Percentiles rank a stretch among this genome's conserved stretches.
Conservation (phyloP, 78 protist genomes). For the Paulinella micropora region DNA sequence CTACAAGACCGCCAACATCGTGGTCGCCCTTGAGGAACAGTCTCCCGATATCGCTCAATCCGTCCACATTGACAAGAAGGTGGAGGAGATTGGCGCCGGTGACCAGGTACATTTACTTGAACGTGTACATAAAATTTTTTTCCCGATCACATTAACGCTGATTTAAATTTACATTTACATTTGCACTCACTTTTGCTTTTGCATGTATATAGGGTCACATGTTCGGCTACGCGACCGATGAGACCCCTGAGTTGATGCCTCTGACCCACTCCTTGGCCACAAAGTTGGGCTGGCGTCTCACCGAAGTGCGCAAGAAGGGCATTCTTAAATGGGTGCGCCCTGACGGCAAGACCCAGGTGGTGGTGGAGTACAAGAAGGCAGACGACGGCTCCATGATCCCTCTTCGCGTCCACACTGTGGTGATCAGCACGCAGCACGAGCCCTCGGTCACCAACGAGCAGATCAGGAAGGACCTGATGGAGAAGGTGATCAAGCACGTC, state of each 20-base stretch:
- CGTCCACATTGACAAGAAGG: constrained; percentile 68
- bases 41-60: constrained; percentile 96
- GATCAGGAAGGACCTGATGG: constrained; percentile 48
- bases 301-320: constrained; percentile 79
- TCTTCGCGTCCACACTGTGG: constrained; percentile 85
- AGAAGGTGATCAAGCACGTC: constrained; percentile 69
- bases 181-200: too few species aligned
- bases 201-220: too few species aligned
- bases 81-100: constrained; percentile 95
- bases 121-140: too few species aligned
- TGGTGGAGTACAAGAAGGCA: constrained; percentile 80
- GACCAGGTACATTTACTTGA: too few species aligned
- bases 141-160: too few species aligned
- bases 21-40: constrained; percentile 91
- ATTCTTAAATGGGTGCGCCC: constrained; percentile 85
- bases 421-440: constrained; percentile 96
- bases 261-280: constrained; percentile 81
- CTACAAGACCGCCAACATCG: constrained; percentile 87
- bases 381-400: constrained; percentile 62
- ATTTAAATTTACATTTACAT: too few species aligned
- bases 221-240: constrained; percentile 99
- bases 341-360: constrained; percentile 96
- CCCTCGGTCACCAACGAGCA: constrained; percentile 46
- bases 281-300: constrained; percentile 59
- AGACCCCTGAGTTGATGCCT: constrained; percentile 85